Conservation (phyloP, 345 rosid species). For the Arabidopsis suecica region DNA sequence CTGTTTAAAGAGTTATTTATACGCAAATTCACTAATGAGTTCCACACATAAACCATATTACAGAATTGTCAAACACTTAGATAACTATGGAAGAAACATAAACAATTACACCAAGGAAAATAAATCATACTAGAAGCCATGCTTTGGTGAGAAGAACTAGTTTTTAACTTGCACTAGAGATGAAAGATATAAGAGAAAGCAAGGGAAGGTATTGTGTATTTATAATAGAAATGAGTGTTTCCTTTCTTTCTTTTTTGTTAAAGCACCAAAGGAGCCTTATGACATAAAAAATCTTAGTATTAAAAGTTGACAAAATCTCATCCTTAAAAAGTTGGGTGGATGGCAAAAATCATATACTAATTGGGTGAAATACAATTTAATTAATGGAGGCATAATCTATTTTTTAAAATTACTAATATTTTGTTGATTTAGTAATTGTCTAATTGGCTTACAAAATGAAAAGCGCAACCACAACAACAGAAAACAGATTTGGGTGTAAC, state of each 20-base stretch:
- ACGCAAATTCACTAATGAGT: background rate
- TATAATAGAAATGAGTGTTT: background rate
- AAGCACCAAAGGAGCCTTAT: background rate
- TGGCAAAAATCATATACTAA: background rate
- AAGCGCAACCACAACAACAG: too few relatives aligned
- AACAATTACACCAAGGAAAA: background rate
- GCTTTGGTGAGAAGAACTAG: background rate
- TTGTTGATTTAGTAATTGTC: too few relatives aligned
- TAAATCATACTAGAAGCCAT: conserved; percentile 7
- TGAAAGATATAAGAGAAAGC: background rate
- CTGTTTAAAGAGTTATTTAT: background rate
- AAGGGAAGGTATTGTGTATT: conserved; percentile 9
- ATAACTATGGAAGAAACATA: background rate
- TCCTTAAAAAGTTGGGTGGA: background rate
- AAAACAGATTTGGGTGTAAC: too few relatives aligned
- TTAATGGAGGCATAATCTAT: too few relatives aligned
- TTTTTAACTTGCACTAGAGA: background rate
- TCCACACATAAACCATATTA: background rate
- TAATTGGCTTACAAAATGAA: too few relatives aligned
- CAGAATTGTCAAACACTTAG: background rate
- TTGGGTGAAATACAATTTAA: background rate
- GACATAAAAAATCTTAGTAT: background rate
- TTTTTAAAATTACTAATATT: too few relatives aligned
- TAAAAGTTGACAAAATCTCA: background rate
- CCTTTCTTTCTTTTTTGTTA: background rate